Base-by-base conservation (phyloP, 768 basidiomycete genomes). In the Lactarius pseudohatsudake region DNA sequence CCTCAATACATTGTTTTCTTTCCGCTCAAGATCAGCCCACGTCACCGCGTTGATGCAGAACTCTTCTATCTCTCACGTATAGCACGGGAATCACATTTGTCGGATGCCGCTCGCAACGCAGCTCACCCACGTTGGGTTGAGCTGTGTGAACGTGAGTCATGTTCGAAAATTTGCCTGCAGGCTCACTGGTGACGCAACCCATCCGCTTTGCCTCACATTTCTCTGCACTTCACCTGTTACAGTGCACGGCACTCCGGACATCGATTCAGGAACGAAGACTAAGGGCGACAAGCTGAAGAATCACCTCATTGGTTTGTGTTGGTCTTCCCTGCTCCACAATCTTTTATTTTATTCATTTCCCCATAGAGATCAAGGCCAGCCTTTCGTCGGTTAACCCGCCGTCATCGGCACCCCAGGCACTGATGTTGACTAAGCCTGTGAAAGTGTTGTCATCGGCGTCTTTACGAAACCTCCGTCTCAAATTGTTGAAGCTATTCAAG, bases 1-100 rank as follows among this genome's bases (percentile, higher is more conserved):
- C 4, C 34, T 16, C 57, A 59, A 64, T 28, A 53, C 22, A 60
- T 30, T 55, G 26, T 26, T 40, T 34, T 10, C 26, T 36, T 30
- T 40, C 26, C 40, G 45, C 57, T 59, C 67, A 69, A 94, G 91
- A 84, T 95, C 55, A 84, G 88, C 10, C 69, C 74, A 10, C 86
- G 82, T 69, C 91, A 94, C 74, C 82, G 94, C 47, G 79, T 77
- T n/a, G 94, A 96, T 72, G 85, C 86, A 58, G 94, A 96, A 76
- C 74, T 92, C 30, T 91, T 91, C 74, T 96, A 94, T 76, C 80
- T 94, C 58, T 89, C 90, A 13, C 79, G 81, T 68, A 78, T 92
- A 68, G 79, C 80, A 61, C 82, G 81, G 56, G 75, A 83, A 47
- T 81, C 79, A 34, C 77, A 79, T 47, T 72, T 74, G 13, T 78